These are phyloP conservation scores for Penicillium sp. DNA, from an alignment of 2,329 filamentous ascomycete genomes.

Conservation along the genomic window DNA sequence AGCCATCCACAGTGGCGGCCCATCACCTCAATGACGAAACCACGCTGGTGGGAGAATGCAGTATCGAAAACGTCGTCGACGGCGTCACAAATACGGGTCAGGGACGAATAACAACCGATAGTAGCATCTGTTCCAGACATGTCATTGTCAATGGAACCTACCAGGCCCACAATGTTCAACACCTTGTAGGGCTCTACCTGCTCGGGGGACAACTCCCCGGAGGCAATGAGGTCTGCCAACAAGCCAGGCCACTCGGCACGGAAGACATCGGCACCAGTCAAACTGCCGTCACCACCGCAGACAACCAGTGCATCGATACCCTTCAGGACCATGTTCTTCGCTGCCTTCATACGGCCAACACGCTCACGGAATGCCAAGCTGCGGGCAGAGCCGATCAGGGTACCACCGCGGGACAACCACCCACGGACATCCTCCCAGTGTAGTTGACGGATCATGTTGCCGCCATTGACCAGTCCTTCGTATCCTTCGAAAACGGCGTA, in stretches of 20 bases:
- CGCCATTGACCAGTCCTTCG: conserved; percentile 87
- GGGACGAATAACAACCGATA: conserved; percentile 92
- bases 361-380: conserved; percentile 92
- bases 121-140: conserved; percentile 96
- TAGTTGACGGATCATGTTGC: conserved; percentile 83
- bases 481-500: conserved; percentile 91
- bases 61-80: conserved; percentile 93
- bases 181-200: conserved; percentile 76
- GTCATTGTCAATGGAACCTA: conserved; percentile 98
- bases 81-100: conserved; percentile 89
- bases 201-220: conserved; percentile 66
- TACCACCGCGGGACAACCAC: conserved; percentile 90
- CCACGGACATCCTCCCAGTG: conserved; percentile 92
- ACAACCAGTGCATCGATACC: conserved; percentile 96
- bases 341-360: conserved; percentile 75
- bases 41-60: conserved; percentile 91
- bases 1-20: conserved; percentile 97
- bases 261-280: conserved; percentile 94
- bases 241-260: conserved; percentile 88
- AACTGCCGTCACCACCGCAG: conserved; percentile 92
- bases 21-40: conserved; percentile 99
- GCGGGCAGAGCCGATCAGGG: conserved; percentile 90
- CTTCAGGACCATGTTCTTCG: conserved; percentile 89
- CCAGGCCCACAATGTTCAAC: conserved; percentile 93
- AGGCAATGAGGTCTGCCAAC: conserved; percentile 77